Base-by-base conservation (phyloP, 2,329 filamentous ascomycete species). In the Cordyceps militaris region DNA sequence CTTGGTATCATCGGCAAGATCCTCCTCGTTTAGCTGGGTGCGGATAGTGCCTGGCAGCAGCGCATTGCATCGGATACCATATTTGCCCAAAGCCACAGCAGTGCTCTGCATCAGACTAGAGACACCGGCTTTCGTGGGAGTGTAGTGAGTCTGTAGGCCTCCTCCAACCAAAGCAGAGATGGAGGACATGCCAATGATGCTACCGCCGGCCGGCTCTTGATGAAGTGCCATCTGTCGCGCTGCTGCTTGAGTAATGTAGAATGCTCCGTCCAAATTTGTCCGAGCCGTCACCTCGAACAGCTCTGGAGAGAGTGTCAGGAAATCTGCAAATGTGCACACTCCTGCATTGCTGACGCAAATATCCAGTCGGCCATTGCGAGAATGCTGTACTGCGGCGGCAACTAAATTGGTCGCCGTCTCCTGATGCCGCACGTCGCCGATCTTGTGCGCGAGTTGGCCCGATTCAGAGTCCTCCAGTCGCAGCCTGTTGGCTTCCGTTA, bases 281-380 rank as follows among this genome's bases (percentile, higher is more conserved):
- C 81, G 77, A 42, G 95, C 77, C 3, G 91, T 95, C 56, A 79
- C 77, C 61, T 81, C 74, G 66, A 91, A 88, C 56, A 95, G 83
- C 58, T 86, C 81, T 1, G 84, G 80, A 10, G 83, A 78, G 44
- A 96, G 80, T 21, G 87, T 84, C 24, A 97, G 74, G 67, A 97
- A 95, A 63, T 95, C 89, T 59, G 87, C 86, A 72, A 97, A 97
- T 62, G 88, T 82, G 77, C 91, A 96, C 59, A 96, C 82, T 7
- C 91, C 91, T 4, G 91, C 91, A 74, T 96, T 96, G 70, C 85
- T 89, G 28, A 96, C 88, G 71, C 93, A 93, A 7, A 96, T 77
- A 71, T 91, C 87, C 34, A 91, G 73, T 4, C 83, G 77, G 0
- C 74, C 73, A 14, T 79, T 77, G 68, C 84, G 87, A 48, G 74